Evolutionary conservation across 1,284 basidiomycete species (phyloP), one percentile per base, ranked within the genome.

Genomic region (Malassezia brasiliensis): DNA sequence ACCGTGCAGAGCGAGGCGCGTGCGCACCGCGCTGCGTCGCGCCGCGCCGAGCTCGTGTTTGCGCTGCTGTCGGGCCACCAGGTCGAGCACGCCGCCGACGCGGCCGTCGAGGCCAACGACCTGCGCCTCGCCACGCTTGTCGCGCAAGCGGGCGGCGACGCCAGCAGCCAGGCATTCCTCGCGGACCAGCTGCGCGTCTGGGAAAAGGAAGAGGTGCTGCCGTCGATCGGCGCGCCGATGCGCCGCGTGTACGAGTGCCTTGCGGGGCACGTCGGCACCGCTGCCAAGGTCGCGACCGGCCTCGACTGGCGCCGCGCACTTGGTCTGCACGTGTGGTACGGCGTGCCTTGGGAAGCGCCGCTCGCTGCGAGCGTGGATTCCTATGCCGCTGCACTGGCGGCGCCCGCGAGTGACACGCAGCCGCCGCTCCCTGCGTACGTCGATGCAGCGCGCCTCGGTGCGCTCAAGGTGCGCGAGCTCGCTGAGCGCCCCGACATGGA

Each of bases 251-350:
- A 96, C 72, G 86, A 87, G 25, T 76, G 96, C 15, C 80, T 98
- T 3, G 84, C 86, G 17, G 94, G 94, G 11, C 69, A 83, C 4
- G 77, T 85, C 12, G 78, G 82, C 48, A 86, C 85, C 2, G 79
- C 55, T 75, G 71, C 71, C 14, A 79, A 72, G 77, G 84, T 64
- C 76, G 79, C 57, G 77, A 53, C 76, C 89, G 86, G 83, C 0
- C 77, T 96, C 49, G 91, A 94, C 75, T 98, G 94, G 94, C 93
- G 93, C 76, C 83, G 90, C 14, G 85, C 86, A 0, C 87, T 98
- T 67, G 94, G 90, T 1, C 77, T 96, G 44, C 85, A 86, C 63
- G 77, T 98, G 14, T 98, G 94, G 94, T 96, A 86, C 75, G 85
- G 83, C 1, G 80, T 84, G 48, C 79, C 83, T 0, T 81, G 87